Conservation (phyloP, 495 filamentous ascomycete genomes). For the Aspergillus sclerotiicarbonarius region DNA sequence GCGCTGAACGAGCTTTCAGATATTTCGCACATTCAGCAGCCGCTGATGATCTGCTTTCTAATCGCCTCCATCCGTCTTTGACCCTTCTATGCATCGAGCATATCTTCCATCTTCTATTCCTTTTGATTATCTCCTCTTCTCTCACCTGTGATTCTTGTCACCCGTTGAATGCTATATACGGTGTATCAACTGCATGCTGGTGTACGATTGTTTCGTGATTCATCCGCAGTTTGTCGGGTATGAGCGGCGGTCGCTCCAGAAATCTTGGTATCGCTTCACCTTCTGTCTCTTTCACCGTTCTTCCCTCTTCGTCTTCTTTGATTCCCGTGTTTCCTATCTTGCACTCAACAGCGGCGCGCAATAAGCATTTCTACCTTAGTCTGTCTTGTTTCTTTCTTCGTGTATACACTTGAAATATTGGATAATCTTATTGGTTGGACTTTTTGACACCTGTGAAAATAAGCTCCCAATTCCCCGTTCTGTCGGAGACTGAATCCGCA, state of each 20-base stretch:
- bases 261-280: not conserved
- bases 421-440: constrained; percentile 8
- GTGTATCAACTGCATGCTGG: not conserved
- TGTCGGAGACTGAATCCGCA: not conserved
- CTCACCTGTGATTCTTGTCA: not conserved
- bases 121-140: not conserved
- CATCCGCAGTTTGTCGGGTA: not conserved
- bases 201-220: too few species aligned
- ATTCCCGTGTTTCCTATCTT: constrained; percentile 1
- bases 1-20: not conserved
- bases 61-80: not conserved
- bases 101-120: not conserved
- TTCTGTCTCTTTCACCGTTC: not conserved
- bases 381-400: constrained; percentile 3
- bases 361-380: not conserved
- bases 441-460: constrained; percentile 3
- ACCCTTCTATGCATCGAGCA: not conserved
- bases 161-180: not conserved
- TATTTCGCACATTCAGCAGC: not conserved
- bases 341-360: not conserved
- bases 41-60: not conserved
- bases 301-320: constrained; percentile 1
- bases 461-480: not conserved
- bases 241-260: not conserved
- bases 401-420: constrained; percentile 15